Evolutionary conservation across 2,329 filamentous ascomycete genomes (phyloP).

Genomic region (Botrytis medusae): DNA sequence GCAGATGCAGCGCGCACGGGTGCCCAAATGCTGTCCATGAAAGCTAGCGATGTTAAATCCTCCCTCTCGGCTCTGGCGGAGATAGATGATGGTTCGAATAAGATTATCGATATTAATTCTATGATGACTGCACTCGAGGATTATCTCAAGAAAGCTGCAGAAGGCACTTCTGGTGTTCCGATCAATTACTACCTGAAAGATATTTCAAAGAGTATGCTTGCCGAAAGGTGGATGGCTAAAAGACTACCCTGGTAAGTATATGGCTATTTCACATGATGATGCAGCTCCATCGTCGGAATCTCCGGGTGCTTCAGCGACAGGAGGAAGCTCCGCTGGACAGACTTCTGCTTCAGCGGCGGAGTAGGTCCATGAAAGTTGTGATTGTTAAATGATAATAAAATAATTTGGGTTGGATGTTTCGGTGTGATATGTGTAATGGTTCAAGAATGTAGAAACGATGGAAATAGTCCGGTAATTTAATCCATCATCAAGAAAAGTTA

Average conservation of each 20-base stretch:
- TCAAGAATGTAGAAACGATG: background rate
- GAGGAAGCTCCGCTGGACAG: background rate
- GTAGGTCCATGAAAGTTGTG: background rate
- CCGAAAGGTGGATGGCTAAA: background rate
- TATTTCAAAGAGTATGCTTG: background rate
- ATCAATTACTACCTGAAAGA: background rate
- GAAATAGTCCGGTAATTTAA: background rate
- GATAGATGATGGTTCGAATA: background rate
- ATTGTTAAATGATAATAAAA: background rate
- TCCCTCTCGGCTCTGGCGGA: background rate
- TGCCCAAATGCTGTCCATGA: background rate
- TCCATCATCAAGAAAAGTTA: background rate
- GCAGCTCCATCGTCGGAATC: background rate
- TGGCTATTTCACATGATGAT: background rate
- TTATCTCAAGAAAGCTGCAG: background rate
- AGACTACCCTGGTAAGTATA: background rate
- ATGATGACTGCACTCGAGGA: background rate
- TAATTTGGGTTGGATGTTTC: background rate
- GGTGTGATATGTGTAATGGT: background rate
- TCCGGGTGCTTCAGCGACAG: background rate
- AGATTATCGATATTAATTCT: background rate
- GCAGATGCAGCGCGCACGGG: background rate
- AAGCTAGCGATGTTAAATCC: background rate
- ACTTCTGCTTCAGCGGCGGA: background rate
- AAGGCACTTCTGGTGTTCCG: background rate